phyloP scores from a whole-genome alignment of 2,329 filamentous ascomycete genomes.

The Phialophora expanda region DNA sequence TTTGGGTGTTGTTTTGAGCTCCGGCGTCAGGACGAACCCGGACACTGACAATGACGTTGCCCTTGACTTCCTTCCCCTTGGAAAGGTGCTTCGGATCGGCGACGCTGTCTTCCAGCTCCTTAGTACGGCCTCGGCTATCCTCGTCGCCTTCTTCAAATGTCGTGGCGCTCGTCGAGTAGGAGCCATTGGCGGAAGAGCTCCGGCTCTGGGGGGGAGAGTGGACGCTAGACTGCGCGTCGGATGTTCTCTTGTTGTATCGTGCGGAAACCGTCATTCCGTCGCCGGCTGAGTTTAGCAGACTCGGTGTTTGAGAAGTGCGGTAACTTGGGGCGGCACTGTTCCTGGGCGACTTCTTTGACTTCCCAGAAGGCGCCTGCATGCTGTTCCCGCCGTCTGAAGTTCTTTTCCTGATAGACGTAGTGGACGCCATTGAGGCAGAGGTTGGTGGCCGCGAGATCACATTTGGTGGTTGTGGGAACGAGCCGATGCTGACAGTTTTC shows the following conservation, averaged over 20 bases:
- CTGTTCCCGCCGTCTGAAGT: conserved; percentile 54
- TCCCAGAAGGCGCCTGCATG: conserved; percentile 46
- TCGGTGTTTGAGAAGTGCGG: conserved; percentile 64
- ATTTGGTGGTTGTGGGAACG: conserved; percentile 87
- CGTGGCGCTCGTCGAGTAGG: conserved; percentile 87
- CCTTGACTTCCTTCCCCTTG: conserved; percentile 73
- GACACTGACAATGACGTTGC: conserved; percentile 95
- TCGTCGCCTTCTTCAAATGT: conserved; percentile 82
- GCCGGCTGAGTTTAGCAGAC: conserved; percentile 76
- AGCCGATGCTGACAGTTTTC: conserved; percentile 90
- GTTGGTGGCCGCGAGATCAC: conserved; percentile 66
- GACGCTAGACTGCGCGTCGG: conserved; percentile 75
- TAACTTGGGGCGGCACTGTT: conserved; percentile 60
- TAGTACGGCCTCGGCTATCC: conserved; percentile 44
- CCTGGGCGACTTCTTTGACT: conserved; percentile 62
- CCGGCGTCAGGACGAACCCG: conserved; percentile 83
- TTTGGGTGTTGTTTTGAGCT: conserved; percentile 64
- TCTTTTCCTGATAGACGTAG: conserved; percentile 41
- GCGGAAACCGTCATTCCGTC: conserved; percentile 75
- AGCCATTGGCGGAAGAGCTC: conserved; percentile 89
- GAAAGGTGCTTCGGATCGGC: conserved; percentile 45
- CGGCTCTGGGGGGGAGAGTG: conserved; percentile 86
- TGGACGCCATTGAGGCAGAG: conserved; percentile 55
- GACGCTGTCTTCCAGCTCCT: conserved; percentile 40
- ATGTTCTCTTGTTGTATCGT: conserved; percentile 66